Evolutionary conservation across 2,329 filamentous ascomycete genomes (phyloP), one percentile per base, ranked within the genome.

Genomic region (Curvularia verruculosa): DNA sequence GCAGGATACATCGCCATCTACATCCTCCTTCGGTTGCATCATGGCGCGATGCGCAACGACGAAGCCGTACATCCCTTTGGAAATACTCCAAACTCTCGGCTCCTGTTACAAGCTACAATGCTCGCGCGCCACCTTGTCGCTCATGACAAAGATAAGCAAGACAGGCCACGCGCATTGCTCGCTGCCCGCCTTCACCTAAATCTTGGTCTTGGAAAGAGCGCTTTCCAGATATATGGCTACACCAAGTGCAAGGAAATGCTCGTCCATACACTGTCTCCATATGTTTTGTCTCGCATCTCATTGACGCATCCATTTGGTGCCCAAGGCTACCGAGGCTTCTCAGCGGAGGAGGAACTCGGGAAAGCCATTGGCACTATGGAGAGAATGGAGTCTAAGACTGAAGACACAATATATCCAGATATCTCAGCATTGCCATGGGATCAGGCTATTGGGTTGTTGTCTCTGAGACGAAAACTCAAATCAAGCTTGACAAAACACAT

Each of bases 201-300:
- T 18, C 63, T 74, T 13, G 74, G 74, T 12, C 58, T 75, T 1
- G 69, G 67, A 19, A 70, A 64, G 23, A 57, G 67, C 31, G 72
- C 72, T 15, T 73, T 74, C 45, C 60, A 68, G 10, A 59, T 72
- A 18, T 75, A 69, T 50, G 53, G 50, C 15, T 52, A 68, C 34
- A 64, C 63, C 2, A 68, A 66, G 36, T 65, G 70, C 29, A 76
- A 76, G 52, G 72, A 75, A 44, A 74, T 76, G 65, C 61, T 76
- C 3, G 47, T 72, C 10, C 71, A 75, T 40, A 75, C 68, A 3
- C 24, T 73, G 13, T 72, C 73, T 8, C 69, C 71, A 31, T 62
- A 65, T 19, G 56, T 75, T 1, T 60, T 76, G 12, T 66, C 68
- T 9, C 67, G 69, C 2, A 74, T 75, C 24, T 74, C 74, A 15